Evolutionary conservation across 306 rosid species (phyloP), one percentile per base, ranked within the genome.

Genomic region (Pterocarpus santalinus): DNA sequence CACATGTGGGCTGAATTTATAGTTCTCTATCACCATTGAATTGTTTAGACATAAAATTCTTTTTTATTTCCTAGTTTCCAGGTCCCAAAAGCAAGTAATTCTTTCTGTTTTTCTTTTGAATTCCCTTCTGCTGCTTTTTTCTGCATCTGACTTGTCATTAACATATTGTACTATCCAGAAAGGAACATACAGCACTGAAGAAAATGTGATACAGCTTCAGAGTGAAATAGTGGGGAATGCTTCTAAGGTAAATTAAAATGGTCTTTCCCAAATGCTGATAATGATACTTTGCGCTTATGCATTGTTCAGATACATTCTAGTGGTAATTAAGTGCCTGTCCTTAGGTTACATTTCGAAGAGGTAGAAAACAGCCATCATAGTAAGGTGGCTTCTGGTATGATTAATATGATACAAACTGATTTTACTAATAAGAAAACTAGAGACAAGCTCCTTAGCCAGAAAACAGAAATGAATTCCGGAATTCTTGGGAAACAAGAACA

Each of bases 171-270:
- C 28, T 22, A 39, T 84, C 57, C 89, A 94, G 95, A 94, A 94
- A 83, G 98, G 98, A 83, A 83, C 88, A 1, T 90, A 85, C 49
- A 81, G 71, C 81, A 87, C 81, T 43, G 89, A 88, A 82, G 91
- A 88, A 70, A 90, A 92, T 56, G 88, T 84, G 79, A 90, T 94
- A 82, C 81, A 86, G 70, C 95, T 94, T 68, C 94, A 86, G 80
- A 94, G 94, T 55, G 90, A 87, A 76, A 84, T 86, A 14, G 95
- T 92, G 72, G 98, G 97, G 22, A 94, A 92, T 83, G 98, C 98
- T 78, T 84, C 97, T 39, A 89, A 90, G 98, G 98, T 92, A 89
- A 90, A 69, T 74, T 32, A 76, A 51, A 46, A 73, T 81, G 35
- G 35, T 51, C 51, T 11, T 72, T 81, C 57, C 38, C 36, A 47